Base-by-base conservation (phyloP, 2,329 filamentous ascomycete species). In the Bisporella sp. region DNA sequence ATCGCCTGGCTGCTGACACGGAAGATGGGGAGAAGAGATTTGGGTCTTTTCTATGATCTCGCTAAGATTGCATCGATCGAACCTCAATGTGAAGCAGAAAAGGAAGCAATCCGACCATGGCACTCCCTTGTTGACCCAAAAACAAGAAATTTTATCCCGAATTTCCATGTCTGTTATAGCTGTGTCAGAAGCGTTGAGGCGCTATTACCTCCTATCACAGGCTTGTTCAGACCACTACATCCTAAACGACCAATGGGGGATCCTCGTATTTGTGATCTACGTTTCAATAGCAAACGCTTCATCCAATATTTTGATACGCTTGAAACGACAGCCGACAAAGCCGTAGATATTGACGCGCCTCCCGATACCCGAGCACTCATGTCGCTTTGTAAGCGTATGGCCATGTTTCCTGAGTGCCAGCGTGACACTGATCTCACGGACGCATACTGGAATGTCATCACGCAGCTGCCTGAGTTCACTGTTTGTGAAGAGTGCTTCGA, bases 401-500 rank as follows among this genome's bases (percentile, higher is more conserved):
- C 59, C 3, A 29, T 52, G 2, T 46, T 61, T 7, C 47, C 54
- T 6, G 63, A 66, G 52, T 65, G 63, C 37, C 56, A 57, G n/a
- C 66, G 65, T 6, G 69, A 71, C 32, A 65, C 67, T 31, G 66
- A 73, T 5, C 73, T 81, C 1, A 75, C 89, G 57, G 69, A 86
- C 6, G 71, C 71, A 46, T 71, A 76, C 39, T 96, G 91, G 91
- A 84, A 95, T 66, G 82, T 79, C 49, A 89, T 95, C 66, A 81
- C 86, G 1, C 74, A 79, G 11, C 71, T 95, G 0, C 87, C 86
- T 0, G 79, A 90, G 45, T 81, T 96, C 60, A 89, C 86, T 1
- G 84, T 95, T 4, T 97, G 91, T 67, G 82, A 87, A 56, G 88
- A 92, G 66, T 97, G 91, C 66, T 96, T 87, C 64, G 79, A 88